A percentile compares a stretch with the other conserved stretches of the same genome.
Conservation (phyloP, 108 stramenopile species). For the Nitzschia sp. region DNA sequence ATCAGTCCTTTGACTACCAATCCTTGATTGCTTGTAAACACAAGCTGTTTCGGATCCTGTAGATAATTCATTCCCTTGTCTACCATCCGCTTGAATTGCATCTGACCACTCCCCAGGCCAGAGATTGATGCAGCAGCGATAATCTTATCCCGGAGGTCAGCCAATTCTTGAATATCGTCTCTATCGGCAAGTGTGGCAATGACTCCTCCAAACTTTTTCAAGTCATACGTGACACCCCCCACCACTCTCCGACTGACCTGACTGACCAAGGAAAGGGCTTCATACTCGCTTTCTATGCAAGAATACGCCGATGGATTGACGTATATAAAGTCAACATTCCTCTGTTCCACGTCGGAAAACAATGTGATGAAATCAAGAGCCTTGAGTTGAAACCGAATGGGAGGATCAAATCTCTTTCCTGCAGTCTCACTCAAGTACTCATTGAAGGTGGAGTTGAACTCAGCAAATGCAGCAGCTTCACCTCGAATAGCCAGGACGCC, state of each 20-base stretch:
- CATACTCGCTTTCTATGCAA: conserved; percentile 41
- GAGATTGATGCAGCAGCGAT: conserved; percentile 38
- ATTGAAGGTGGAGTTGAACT: conserved; percentile 40
- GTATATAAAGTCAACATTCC: conserved; percentile 34
- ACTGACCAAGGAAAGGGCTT: conserved; percentile 28
- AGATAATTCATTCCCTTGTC: conserved; percentile 31
- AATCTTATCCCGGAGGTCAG: conserved; percentile 29
- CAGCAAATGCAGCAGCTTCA: conserved; percentile 22
- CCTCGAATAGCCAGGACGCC: conserved; percentile 47
- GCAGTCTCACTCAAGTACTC: conserved; percentile 37
- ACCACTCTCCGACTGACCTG: conserved; percentile 26
- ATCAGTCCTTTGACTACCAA: conserved; percentile 40
- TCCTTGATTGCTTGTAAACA: conserved; percentile 38
- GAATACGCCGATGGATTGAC: conserved; percentile 44
- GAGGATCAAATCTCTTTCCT: conserved; percentile 34
- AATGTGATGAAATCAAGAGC: conserved; percentile 13
- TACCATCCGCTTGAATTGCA: conserved; percentile 40
- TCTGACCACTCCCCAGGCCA: conserved; percentile 42
- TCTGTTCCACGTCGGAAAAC: conserved; percentile 4
- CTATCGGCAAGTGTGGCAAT: conserved; percentile 16
- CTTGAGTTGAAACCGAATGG: conserved; percentile 33
- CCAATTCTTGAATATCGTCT: conserved; percentile 20
- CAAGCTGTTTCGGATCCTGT: conserved; percentile 40
- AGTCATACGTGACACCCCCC: conserved; percentile 24
- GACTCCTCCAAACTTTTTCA: conserved; percentile 43